These are phyloP conservation scores for Mayamaea pseudoterrestris DNA, from an alignment of 108 stramenopile genomes.

Conservation along the genomic window DNA sequence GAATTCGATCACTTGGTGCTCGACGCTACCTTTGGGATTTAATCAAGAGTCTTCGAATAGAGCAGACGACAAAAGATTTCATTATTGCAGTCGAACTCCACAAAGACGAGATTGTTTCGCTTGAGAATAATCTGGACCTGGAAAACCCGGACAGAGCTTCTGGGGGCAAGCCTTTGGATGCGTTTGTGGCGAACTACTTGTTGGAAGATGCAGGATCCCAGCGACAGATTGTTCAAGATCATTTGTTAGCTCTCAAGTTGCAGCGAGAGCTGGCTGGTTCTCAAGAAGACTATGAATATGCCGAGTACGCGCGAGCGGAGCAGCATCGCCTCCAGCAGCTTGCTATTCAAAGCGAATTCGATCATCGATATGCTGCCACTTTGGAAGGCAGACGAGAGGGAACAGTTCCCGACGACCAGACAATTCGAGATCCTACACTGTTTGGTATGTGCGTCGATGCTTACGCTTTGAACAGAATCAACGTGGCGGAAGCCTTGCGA, in stretches of 20 bases:
- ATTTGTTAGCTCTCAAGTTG: slow-evolving; percentile 15
- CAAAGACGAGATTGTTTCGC: slow-evolving; percentile 19
- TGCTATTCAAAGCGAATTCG: slow-evolving; percentile 16
- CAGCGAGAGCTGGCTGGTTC: slow-evolving; percentile 12
- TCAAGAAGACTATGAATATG: slow-evolving; percentile 30
- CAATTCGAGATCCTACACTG: slow-evolving; percentile 10
- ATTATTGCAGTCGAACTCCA: slow-evolving; percentile 17
- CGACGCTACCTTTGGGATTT: slow-evolving; percentile 32
- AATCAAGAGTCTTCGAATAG: slow-evolving; percentile 13
- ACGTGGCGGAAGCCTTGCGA: slow-evolving; percentile 24
- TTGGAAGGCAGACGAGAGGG: neutral
- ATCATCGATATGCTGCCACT: slow-evolving; percentile 16
- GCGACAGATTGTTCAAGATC: slow-evolving; percentile 23
- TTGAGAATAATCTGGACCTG: neutral
- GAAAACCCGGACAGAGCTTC: no score
- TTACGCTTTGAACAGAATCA: slow-evolving; percentile 20
- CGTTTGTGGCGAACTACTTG: neutral
- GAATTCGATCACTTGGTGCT: slow-evolving; percentile 27
- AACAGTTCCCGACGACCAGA: neutral
- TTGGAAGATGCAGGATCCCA: slow-evolving; percentile 8
- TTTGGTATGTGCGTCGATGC: slow-evolving; percentile 23
- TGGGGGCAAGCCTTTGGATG: neutral
- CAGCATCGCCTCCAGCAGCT: slow-evolving; percentile 21
- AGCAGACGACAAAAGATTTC: slow-evolving; percentile 16
- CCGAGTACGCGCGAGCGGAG: slow-evolving; percentile 26